Conservation (phyloP, 768 basidiomycete species). For the Collybia mongolica region DNA sequence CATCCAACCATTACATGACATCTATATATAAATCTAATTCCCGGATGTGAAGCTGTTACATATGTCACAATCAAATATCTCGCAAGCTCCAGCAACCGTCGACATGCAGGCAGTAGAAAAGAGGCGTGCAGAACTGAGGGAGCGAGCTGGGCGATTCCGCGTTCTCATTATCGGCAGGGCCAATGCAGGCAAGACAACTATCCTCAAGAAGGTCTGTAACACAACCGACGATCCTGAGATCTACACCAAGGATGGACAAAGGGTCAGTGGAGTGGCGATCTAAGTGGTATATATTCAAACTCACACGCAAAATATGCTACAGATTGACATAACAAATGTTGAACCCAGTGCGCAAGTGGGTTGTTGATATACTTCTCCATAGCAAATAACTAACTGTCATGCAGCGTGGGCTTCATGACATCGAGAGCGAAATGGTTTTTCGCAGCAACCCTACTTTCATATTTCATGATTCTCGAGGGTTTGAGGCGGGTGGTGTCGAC, state of each 20-base stretch:
- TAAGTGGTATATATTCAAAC: too few species aligned
- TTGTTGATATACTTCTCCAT: background rate
- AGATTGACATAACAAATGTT: too few species aligned
- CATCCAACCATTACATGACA: too few species aligned
- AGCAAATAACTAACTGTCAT: background rate
- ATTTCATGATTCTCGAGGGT: slow-evolving; percentile 25
- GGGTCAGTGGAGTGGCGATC: too few species aligned
- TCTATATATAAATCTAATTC: too few species aligned
- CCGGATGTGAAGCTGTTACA: too few species aligned
- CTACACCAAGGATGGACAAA: background rate
- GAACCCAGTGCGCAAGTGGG: too few species aligned
- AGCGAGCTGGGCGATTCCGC: slow-evolving; percentile 3
- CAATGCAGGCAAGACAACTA: slow-evolving; percentile 24
- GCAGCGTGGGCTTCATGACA: slow-evolving; percentile 21
- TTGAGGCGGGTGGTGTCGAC: slow-evolving; percentile 15
- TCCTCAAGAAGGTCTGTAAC: slow-evolving; percentile 33
- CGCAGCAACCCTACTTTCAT: slow-evolving; percentile 21
- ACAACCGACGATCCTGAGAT: slow-evolving; percentile 24
- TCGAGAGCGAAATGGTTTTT: slow-evolving; percentile 17
- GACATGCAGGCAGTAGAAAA: too few species aligned
- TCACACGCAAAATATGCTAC: too few species aligned
- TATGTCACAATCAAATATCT: too few species aligned
- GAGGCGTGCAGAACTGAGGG: too few species aligned
- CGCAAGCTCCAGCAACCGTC: too few species aligned
- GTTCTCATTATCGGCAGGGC: slow-evolving; percentile 11